Evolutionary conservation across 768 basidiomycete genomes (phyloP), one percentile per base, ranked within the genome.

Genomic region (Pulveroboletus sp.): DNA sequence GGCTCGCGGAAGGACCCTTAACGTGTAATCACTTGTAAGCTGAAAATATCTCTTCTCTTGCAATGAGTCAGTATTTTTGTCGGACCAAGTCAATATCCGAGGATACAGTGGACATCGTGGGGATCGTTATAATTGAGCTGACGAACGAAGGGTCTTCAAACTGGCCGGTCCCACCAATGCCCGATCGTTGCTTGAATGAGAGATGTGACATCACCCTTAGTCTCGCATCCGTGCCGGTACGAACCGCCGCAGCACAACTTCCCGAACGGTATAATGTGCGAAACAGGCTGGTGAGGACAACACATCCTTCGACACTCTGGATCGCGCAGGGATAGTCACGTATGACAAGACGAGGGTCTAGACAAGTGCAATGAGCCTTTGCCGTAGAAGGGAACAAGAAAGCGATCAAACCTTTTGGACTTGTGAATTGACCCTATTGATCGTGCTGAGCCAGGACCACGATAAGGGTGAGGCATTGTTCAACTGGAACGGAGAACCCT

Each of bases 391-490:
- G 8, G 22, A 11, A 45, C 22, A 31, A 14, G 38, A 51, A 56
- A 22, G 51, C 55, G 20, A 24, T 85, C 93, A 14, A 20, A 91
- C 95, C 82, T 99, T 99, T 70, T 93, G 92, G 5, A 98, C 95
- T 64, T 96, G 93, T 0, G 91, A 85, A 66, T 95, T 97, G 12
- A 97, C 95, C 31, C 96, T 83, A 64, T 96, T 98, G 53, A 99
- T 80, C 1, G 96, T 99, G 68, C 91, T 93, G 24, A 99, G 78
- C 94, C 93, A 97, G 12, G 89, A 80, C 96, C 96, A 99, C 10
- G 85, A 74, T 61, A 90, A 89, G 2, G 89, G 88, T 17, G 78
- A 70, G 2, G 79, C 69, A 47, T 90, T 88, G 50, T 79, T 78
- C 2, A 89, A 72, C 20, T 76, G 67, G 56, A 85, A 80, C 0